phyloP scores from a whole-genome alignment of 805 yeast species.

The Zygosaccharomyces lentus region DNA sequence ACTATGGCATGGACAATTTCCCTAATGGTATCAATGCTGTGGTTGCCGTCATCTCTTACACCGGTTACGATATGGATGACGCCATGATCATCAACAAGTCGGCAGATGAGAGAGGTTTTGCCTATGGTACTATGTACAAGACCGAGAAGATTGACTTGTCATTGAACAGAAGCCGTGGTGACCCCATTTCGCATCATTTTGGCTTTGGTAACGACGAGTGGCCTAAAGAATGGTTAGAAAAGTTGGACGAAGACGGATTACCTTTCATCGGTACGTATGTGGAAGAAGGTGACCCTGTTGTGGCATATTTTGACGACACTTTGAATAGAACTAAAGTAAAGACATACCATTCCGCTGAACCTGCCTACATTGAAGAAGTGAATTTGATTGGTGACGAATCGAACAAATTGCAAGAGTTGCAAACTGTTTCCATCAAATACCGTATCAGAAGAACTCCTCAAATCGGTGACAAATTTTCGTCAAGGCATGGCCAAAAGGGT shows the following conservation, averaged over 20 bases:
- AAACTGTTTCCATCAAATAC: slow-evolving; percentile 79
- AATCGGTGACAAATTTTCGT: slow-evolving; percentile 96
- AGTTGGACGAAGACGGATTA: slow-evolving; percentile 86
- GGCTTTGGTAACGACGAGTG: slow-evolving; percentile 92
- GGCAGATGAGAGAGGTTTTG: slow-evolving; percentile 97
- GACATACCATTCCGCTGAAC: slow-evolving; percentile 89
- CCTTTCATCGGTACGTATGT: slow-evolving; percentile 85
- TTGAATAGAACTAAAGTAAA: slow-evolving; percentile 86
- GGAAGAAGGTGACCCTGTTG: slow-evolving; percentile 93
- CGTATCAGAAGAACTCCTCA: slow-evolving; percentile 88
- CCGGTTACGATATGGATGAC: slow-evolving; percentile 99
- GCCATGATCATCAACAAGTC: slow-evolving; percentile 98
- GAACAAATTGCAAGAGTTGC: slow-evolving; percentile 66
- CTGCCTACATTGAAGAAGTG: slow-evolving; percentile 94
- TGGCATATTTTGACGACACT: slow-evolving; percentile 88
- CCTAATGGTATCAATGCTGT: slow-evolving; percentile 98
- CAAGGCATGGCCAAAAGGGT: slow-evolving; percentile 98
- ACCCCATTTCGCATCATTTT: slow-evolving; percentile 88
- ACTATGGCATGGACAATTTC: slow-evolving; percentile 96
- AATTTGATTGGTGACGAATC: slow-evolving; percentile 83
- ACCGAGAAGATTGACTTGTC: slow-evolving; percentile 86
- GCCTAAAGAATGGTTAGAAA: slow-evolving; percentile 88
- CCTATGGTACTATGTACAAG: slow-evolving; percentile 94
- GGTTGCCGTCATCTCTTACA: slow-evolving; percentile 96
- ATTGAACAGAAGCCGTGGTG: slow-evolving; percentile 77